Evolutionary conservation across 305 asterid genomes (phyloP).

Genomic region (Solanum hybrid): DNA sequence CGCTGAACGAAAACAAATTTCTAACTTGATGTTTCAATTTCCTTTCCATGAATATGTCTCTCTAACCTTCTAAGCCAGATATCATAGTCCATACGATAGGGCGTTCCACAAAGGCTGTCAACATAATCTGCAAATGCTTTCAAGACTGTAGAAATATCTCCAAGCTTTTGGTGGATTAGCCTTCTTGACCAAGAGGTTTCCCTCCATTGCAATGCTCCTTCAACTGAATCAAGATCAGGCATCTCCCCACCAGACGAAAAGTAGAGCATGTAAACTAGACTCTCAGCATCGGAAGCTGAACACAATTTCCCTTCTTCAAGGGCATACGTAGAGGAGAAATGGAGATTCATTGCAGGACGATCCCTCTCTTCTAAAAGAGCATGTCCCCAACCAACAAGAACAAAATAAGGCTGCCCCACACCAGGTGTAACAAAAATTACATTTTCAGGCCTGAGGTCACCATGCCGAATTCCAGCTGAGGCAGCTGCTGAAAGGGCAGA

Average conservation of each 20-base stretch:
- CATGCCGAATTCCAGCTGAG: slow-evolving; percentile 80
- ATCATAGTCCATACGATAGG: slow-evolving; percentile 74
- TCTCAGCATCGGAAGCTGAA: slow-evolving; percentile 92
- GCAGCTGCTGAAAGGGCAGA: slow-evolving; percentile 70
- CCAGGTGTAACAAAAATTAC: slow-evolving; percentile 48
- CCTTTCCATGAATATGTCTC: slow-evolving; percentile 64
- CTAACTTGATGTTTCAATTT: slow-evolving; percentile 31
- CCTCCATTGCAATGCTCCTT: slow-evolving; percentile 91
- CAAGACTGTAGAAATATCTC: slow-evolving; percentile 81
- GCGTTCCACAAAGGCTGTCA: slow-evolving; percentile 91
- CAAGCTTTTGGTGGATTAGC: slow-evolving; percentile 81
- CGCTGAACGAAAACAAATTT: not conserved
- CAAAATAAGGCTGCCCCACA: slow-evolving; percentile 44
- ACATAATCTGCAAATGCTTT: slow-evolving; percentile 98
- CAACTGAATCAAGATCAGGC: slow-evolving; percentile 80
- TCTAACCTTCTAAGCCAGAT: slow-evolving; percentile 79
- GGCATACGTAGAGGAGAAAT: slow-evolving; percentile 83
- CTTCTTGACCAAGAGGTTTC: slow-evolving; percentile 87
- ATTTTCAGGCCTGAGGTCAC: slow-evolving; percentile 82
- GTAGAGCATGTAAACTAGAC: slow-evolving; percentile 72
- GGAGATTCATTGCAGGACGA: slow-evolving; percentile 79
- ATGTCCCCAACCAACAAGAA: slow-evolving; percentile 91
- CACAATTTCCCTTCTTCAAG: slow-evolving; percentile 86
- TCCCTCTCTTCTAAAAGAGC: slow-evolving; percentile 93
- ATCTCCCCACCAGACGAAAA: slow-evolving; percentile 58